Base-by-base conservation (phyloP, 73 alveolate genomes). In the Diophrys appendiculata region DNA sequence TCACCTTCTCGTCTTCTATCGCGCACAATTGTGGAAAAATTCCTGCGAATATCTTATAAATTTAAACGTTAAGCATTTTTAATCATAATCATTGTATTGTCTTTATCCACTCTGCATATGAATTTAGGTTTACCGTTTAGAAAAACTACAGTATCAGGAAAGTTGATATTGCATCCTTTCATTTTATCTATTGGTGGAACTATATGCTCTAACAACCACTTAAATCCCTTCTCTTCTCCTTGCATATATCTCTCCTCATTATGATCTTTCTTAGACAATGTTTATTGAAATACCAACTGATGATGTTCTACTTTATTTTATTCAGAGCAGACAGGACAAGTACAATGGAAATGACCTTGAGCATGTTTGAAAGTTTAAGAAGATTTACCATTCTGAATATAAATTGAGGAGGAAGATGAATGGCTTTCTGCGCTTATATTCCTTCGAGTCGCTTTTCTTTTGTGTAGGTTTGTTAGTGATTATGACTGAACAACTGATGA, bases 111-210 rank as follows among this genome's bases (percentile, higher is more conserved):
- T 32, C 54, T 65, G 5, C 54, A 23, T 24, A 83, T 65, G 25
- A 83, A 28, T 70, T 72, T 75, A 13, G 85, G 84, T 52, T 75
- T 76, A 26, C 86, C 86, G 54, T 72, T 30, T 29, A 75, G 34
- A 53, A 83, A 83, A 22, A 83, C 65, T 0, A 69, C 91, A 25
- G 85, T 34, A 67, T 83, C 91, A 25, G 91, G 91, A 72, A 83
- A 76, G 69, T 56, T 43, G 28, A 83, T 54, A 54, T 83, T 82
- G 34, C 91, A 83, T 5, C 91, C 91, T 65, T 76, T 65, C 23
- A 83, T 34, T 35, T 76, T 33, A 28, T 75, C 86, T 29, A 65
- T 83, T 22, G 77, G 76, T 33, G 84, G 69, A 11, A 80, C 52
- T 78, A 80, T 29, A 25, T 53, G 55, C 26, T 80, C 83, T n/a